Conservation (phyloP, 2,329 filamentous ascomycete species). For the Pseudogymnoascus sp. region DNA sequence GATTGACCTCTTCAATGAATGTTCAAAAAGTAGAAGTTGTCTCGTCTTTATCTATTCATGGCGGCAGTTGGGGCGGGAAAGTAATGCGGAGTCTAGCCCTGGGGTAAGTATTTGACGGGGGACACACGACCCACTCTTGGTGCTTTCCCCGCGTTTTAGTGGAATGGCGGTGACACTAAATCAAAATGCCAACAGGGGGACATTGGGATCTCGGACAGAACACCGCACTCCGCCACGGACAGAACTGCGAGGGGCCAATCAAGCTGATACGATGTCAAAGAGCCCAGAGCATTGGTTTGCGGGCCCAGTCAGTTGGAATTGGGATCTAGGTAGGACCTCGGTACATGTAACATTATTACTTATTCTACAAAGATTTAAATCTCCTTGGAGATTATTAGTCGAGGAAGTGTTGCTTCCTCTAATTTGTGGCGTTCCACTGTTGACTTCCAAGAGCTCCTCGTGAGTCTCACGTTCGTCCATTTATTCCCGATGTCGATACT, state of each 20-base stretch:
- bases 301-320: not conserved
- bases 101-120: not conserved
- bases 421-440: not conserved
- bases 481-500: conserved; percentile 7
- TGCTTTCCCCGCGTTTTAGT: not conserved
- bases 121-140: not conserved
- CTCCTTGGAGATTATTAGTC: not conserved
- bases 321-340: not conserved
- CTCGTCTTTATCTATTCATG: not conserved
- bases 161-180: not conserved
- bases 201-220: not conserved
- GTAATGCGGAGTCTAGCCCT: not conserved
- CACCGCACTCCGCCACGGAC: not conserved
- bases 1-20: not conserved
- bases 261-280: not conserved
- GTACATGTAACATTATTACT: not conserved
- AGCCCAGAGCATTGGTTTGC: not conserved
- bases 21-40: not conserved
- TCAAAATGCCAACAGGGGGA: not conserved
- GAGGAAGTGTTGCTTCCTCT: not conserved
- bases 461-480: not conserved
- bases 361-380: not conserved
- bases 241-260: not conserved
- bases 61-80: not conserved
- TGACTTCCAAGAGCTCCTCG: not conserved